phyloP scores from a whole-genome alignment of 2,329 filamentous ascomycete genomes.

The Cryphonectria naterciae region DNA sequence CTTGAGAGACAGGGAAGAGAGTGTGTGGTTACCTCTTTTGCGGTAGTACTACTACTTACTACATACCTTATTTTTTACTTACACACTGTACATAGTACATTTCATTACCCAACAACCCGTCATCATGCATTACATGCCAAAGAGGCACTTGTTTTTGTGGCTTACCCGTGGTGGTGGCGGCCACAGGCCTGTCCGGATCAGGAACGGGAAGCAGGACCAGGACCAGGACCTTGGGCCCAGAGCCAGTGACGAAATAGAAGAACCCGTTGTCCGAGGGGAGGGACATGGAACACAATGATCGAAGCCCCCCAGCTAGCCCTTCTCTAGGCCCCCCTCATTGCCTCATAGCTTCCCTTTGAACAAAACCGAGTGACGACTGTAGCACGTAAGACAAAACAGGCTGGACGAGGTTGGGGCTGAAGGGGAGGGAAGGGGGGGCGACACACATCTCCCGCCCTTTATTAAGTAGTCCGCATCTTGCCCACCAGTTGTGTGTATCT shows the following conservation, averaged over 20 bases:
- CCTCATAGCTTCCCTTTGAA: constrained; percentile 25
- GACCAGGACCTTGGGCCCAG: background rate
- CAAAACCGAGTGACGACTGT: constrained; percentile 26
- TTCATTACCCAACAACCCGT: background rate
- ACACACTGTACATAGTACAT: background rate
- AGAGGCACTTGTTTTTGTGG: background rate
- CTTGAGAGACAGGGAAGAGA: background rate
- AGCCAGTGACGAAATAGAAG: constrained; percentile 28
- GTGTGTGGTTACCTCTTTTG: background rate
- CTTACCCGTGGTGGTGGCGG: background rate
- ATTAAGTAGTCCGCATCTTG: constrained; percentile 16
- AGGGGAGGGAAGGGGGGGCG: background rate
- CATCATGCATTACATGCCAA: background rate
- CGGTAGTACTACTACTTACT: background rate
- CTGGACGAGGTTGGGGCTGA: background rate
- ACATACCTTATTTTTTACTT: too few species aligned
- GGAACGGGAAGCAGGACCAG: background rate
- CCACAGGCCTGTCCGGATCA: constrained; percentile 5
- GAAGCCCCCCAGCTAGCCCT: background rate
- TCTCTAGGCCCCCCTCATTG: constrained; percentile 17
- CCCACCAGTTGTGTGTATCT: constrained; percentile 4
- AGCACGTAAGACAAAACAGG: constrained; percentile 28
- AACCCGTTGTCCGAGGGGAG: background rate
- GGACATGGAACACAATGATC: background rate
- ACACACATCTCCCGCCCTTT: constrained; percentile 8